Evolutionary conservation across 2,329 filamentous ascomycete species (phyloP).

Genomic region (Penicillium sp.): DNA sequence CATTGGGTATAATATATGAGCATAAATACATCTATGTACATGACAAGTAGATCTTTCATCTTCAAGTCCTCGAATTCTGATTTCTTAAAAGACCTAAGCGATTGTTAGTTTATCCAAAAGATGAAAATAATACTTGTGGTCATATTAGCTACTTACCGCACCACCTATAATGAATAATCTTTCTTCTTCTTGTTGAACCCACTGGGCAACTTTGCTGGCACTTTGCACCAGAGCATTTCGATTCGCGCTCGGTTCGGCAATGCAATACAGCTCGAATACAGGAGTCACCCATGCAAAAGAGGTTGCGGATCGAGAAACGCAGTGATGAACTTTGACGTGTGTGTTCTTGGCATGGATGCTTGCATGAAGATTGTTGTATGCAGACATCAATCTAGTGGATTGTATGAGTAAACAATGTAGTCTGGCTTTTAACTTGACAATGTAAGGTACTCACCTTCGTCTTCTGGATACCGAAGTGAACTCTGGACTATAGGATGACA

Average conservation of each 20-base stretch:
- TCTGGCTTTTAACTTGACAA: not conserved
- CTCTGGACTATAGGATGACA: slow-evolving; percentile 77
- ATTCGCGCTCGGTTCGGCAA: slow-evolving; percentile 74
- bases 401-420: slow-evolving; percentile 6
- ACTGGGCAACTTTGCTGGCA: slow-evolving; percentile 87
- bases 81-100: slow-evolving; percentile 27
- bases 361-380: slow-evolving; percentile 85
- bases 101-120: slow-evolving; percentile 6
- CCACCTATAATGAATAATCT: slow-evolving; percentile 95
- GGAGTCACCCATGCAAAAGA: slow-evolving; percentile 90
- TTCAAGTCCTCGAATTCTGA: not conserved
- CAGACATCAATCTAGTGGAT: slow-evolving; percentile 67
- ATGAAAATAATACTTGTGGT: not conserved
- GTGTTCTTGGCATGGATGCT: slow-evolving; percentile 83
- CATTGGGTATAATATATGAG: slow-evolving; percentile 5
- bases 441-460: slow-evolving; percentile 56
- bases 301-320: slow-evolving; percentile 72
- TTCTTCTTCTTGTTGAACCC: slow-evolving; percentile 90
- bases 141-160: slow-evolving; percentile 62
- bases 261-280: slow-evolving; percentile 90
- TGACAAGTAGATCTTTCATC: not conserved
- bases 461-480: slow-evolving; percentile 66
- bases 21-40: not conserved
- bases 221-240: slow-evolving; percentile 75
- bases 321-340: slow-evolving; percentile 84